Percentiles rank a stretch among this genome's conserved stretches.
Conservation (phyloP, 768 basidiomycete species). For the Mycena sanguinolenta region DNA sequence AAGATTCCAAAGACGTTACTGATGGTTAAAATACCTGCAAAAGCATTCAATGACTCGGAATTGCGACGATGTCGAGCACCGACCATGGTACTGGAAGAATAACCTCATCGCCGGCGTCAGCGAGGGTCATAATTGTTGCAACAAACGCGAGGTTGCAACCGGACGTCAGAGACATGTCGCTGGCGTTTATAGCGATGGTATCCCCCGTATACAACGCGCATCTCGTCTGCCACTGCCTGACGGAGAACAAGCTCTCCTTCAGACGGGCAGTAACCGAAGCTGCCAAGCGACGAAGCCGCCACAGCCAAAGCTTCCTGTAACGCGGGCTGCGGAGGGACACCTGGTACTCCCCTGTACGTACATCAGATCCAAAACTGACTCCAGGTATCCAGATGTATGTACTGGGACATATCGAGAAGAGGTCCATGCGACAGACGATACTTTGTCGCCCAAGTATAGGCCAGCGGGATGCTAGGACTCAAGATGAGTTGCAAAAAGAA, state of each 20-base stretch:
- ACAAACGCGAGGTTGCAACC: conserved; percentile 84
- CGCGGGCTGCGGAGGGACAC: conserved; percentile 67
- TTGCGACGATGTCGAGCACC: conserved; percentile 13
- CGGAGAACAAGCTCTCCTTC: conserved; percentile 70
- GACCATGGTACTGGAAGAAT: conserved; percentile 83
- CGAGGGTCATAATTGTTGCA: conserved; percentile 70
- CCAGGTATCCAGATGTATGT: conserved; percentile 22
- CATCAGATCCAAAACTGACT: conserved; percentile 42
- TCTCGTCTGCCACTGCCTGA: conserved; percentile 68
- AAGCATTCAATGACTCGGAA: neutral
- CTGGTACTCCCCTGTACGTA: conserved; percentile 74
- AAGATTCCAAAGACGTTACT: conserved; percentile 50
- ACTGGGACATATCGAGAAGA: conserved; percentile 78
- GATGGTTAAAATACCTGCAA: conserved; percentile 74
- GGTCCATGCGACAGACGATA: conserved; percentile 61
- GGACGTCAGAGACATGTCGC: conserved; percentile 77
- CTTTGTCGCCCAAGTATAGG: conserved; percentile 66
- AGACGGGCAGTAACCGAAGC: conserved; percentile 70
- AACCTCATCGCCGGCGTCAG: conserved; percentile 78
- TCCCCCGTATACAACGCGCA: conserved; percentile 69
- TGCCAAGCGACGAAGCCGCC: conserved; percentile 56
- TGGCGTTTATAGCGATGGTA: conserved; percentile 58
- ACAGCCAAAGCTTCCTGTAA: conserved; percentile 64
- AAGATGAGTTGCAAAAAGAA: neutral
- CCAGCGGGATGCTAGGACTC: conserved; percentile 64